Evolutionary conservation across 2,329 filamentous ascomycete genomes (phyloP).

Genomic region (Hansfordia pulvinata): DNA sequence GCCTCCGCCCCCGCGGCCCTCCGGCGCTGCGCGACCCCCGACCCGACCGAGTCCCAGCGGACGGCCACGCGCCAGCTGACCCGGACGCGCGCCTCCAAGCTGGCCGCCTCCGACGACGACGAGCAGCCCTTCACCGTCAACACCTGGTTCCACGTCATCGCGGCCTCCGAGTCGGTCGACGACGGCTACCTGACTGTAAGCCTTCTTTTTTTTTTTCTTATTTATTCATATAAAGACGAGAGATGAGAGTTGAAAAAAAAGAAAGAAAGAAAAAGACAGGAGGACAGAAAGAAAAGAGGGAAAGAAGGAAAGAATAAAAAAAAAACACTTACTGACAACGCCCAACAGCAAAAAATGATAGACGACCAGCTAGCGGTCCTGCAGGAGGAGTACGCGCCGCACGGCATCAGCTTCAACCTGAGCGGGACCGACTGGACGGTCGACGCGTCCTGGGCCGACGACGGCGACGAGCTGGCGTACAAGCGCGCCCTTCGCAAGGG

Average conservation of each 20-base stretch:
- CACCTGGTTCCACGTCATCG: conserved; percentile 1
- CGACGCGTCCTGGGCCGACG: conserved; percentile 2
- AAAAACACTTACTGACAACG: not conserved
- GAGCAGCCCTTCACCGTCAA: conserved; percentile 5
- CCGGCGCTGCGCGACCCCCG: too few species aligned
- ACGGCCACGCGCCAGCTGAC: too few species aligned
- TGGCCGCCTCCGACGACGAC: conserved; percentile 11
- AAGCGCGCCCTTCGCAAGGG: conserved; percentile 21
- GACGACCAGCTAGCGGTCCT: conserved; percentile 1
- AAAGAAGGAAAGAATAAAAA: too few species aligned
- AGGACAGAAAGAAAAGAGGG: too few species aligned
- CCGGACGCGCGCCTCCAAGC: conserved; percentile 9
- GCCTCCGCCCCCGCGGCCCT: too few species aligned
- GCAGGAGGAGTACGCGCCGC: conserved; percentile 1
- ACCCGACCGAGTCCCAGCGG: too few species aligned
- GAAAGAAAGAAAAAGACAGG: too few species aligned
- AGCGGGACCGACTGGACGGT: conserved; percentile 1
- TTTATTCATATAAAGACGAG: too few species aligned
- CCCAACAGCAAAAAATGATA: conserved; percentile 1
- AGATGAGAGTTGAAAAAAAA: too few species aligned
- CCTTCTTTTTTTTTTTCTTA: too few species aligned
- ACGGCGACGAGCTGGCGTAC: conserved; percentile 3
- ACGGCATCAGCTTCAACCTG: conserved; percentile 3
- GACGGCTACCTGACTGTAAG: conserved; percentile 1
- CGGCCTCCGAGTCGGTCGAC: not conserved